These are phyloP conservation scores for Cryomyces minteri DNA, from an alignment of 495 filamentous ascomycete species.

Conservation along the genomic window DNA sequence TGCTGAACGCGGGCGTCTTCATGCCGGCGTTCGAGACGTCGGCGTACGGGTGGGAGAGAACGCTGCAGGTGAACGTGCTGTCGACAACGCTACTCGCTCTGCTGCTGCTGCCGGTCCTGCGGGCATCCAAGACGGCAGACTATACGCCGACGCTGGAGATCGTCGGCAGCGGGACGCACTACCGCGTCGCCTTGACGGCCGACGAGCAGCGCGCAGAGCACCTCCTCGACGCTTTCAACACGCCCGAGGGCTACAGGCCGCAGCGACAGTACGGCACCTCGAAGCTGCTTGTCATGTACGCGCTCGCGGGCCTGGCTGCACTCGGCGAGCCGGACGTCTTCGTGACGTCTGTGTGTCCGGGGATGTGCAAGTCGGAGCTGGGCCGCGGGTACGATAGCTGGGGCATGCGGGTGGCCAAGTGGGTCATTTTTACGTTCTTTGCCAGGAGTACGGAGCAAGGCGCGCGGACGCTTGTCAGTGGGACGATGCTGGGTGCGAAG, in stretches of 20 bases:
- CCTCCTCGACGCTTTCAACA: conserved; percentile 2
- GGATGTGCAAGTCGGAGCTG: conserved; percentile 7
- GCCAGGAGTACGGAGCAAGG: conserved; percentile 7
- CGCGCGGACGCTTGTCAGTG: conserved; percentile 7
- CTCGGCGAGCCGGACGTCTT: conserved; percentile 8
- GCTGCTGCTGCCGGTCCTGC: conserved; percentile 31
- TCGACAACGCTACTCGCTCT: conserved; percentile 36
- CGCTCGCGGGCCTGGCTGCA: not conserved
- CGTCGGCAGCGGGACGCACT: conserved; percentile 1
- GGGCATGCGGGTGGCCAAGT: not conserved
- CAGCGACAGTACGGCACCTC: conserved; percentile 1
- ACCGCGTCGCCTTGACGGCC: not conserved
- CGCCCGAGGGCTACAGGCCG: not conserved
- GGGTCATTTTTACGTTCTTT: not conserved
- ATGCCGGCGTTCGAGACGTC: not conserved
- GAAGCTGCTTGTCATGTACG: conserved; percentile 6
- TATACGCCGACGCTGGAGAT: conserved; percentile 8
- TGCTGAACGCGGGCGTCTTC: conserved; percentile 10
- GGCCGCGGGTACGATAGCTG: conserved; percentile 2
- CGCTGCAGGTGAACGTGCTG: conserved; percentile 39
- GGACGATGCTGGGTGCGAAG: conserved; percentile 2
- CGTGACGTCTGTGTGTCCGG: conserved; percentile 7
- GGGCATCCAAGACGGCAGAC: not conserved
- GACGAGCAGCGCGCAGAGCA: not conserved
- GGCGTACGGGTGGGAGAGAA: conserved; percentile 33